Conservation (phyloP, 495 filamentous ascomycete genomes). For the Talaromyces nanjingensis region DNA sequence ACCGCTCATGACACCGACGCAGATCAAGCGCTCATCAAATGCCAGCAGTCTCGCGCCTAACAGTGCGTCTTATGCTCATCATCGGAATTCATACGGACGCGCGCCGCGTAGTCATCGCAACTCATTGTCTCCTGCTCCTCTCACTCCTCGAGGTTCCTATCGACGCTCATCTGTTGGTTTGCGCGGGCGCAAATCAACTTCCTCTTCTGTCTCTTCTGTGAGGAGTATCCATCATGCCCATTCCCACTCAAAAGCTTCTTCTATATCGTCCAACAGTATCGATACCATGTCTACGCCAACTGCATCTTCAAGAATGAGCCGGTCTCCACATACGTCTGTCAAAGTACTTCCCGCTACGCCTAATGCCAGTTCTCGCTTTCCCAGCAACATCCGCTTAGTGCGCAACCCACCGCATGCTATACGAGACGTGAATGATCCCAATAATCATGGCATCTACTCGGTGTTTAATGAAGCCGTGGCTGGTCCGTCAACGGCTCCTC, state of each 20-base stretch:
- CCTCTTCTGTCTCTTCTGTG: conserved; percentile 88
- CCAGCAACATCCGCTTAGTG: conserved; percentile 80
- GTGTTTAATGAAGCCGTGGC: conserved; percentile 34
- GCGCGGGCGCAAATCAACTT: conserved; percentile 90
- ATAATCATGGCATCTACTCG: conserved; percentile 23
- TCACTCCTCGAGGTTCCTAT: conserved; percentile 81
- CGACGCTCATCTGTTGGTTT: conserved; percentile 68
- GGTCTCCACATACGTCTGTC: conserved; percentile 80
- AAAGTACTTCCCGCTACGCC: conserved; percentile 94
- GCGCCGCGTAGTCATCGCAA: conserved; percentile 56
- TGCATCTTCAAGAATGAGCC: conserved; percentile 50
- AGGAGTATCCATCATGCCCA: conserved; percentile 83
- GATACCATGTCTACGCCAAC: conserved; percentile 61
- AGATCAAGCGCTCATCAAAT: conserved; percentile 36
- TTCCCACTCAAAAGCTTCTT: conserved; percentile 88
- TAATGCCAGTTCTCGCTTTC: conserved; percentile 63
- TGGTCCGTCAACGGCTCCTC: conserved; percentile 37
- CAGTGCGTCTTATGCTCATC: conserved; percentile 40
- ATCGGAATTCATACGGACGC: conserved; percentile 40
- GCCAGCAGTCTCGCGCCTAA: conserved; percentile 40
- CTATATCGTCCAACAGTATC: conserved; percentile 77
- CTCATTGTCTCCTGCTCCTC: conserved; percentile 80
- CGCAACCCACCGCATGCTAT: conserved; percentile 42
- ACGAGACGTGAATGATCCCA: conserved; percentile 21
- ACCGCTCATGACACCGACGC: conserved; percentile 30